Evolutionary conservation across 2,329 filamentous ascomycete species (phyloP).

Genomic region (Hortaea werneckii): DNA sequence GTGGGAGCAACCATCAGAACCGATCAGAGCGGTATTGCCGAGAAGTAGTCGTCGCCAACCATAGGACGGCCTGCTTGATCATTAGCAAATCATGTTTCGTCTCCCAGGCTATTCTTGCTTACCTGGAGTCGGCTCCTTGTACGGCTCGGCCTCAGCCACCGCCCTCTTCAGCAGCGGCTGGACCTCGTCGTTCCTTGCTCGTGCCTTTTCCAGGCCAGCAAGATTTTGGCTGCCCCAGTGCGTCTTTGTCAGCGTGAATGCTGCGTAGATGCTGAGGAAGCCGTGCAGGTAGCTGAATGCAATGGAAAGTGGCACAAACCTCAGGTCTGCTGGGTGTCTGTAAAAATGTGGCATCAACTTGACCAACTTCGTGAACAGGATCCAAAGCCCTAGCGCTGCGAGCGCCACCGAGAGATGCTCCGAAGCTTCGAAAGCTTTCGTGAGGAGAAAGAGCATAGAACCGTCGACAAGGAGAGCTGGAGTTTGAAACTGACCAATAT

Average conservation of each 20-base stretch:
- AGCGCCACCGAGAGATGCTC: conserved; percentile 2
- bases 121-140: conserved; percentile 1
- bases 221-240: conserved; percentile 23
- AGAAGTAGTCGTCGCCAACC: conserved; percentile 13
- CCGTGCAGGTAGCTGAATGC: conserved; percentile 50
- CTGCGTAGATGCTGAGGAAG: conserved; percentile 47
- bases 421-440: conserved; percentile 13
- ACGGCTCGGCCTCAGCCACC: conserved; percentile 3
- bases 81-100: neutral
- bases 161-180: conserved; percentile 12
- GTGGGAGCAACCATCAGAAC: neutral
- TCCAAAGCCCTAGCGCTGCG: conserved; percentile 30
- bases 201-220: conserved; percentile 10
- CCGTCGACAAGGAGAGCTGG: conserved; percentile 46
- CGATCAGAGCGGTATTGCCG: neutral
- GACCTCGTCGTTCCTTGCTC: conserved; percentile 8
- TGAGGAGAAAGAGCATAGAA: conserved; percentile 29
- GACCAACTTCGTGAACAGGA: conserved; percentile 46
- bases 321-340: conserved; percentile 42
- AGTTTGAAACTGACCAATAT: conserved; percentile 44
- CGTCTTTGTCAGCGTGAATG: conserved; percentile 35
- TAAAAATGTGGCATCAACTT: conserved; percentile 47
- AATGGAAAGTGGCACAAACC: conserved; percentile 41
- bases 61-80: conserved; percentile 3
- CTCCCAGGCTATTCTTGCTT: neutral